These are phyloP conservation scores for Arthroderma sp. DNA, from an alignment of 2,329 filamentous ascomycete species.

Conservation along the genomic window DNA sequence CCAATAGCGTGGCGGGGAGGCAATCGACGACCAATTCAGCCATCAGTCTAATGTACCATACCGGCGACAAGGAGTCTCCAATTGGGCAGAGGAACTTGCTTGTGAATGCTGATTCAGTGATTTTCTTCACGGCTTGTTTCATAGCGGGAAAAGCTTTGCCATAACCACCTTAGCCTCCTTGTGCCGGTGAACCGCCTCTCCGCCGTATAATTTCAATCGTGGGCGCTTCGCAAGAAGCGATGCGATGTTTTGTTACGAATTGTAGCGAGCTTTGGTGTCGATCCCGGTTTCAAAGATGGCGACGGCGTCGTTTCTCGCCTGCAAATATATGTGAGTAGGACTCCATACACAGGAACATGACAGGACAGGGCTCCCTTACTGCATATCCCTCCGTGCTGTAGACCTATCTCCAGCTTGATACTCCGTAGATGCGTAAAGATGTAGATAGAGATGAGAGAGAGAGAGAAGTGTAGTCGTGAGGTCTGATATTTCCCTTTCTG, in stretches of 20 bases:
- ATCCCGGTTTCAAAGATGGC: not conserved
- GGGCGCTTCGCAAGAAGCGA: not conserved
- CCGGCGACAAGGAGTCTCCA: not conserved
- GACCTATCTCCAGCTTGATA: too few species aligned
- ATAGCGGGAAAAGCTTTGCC: not conserved
- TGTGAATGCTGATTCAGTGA: not conserved
- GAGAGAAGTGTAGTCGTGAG: not conserved
- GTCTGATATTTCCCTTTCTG: not conserved
- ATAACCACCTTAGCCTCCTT: not conserved
- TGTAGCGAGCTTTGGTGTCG: not conserved
- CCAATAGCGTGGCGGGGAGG: not conserved
- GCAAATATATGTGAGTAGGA: too few species aligned
- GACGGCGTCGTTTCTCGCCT: not conserved
- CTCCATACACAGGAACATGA: not conserved
- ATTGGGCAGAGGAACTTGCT: not conserved
- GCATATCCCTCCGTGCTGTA: too few species aligned
- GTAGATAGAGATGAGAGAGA: not conserved
- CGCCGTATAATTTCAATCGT: not conserved
- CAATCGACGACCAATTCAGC: not conserved
- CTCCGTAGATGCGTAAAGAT: not conserved
- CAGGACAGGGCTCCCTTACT: not conserved
- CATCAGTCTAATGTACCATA: not conserved
- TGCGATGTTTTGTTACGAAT: not conserved
- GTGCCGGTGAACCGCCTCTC: not conserved
- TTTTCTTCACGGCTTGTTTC: constrained; percentile 4